Conservation (phyloP, 179 eudicot genomes). For the Heliamphora pulchella region DNA sequence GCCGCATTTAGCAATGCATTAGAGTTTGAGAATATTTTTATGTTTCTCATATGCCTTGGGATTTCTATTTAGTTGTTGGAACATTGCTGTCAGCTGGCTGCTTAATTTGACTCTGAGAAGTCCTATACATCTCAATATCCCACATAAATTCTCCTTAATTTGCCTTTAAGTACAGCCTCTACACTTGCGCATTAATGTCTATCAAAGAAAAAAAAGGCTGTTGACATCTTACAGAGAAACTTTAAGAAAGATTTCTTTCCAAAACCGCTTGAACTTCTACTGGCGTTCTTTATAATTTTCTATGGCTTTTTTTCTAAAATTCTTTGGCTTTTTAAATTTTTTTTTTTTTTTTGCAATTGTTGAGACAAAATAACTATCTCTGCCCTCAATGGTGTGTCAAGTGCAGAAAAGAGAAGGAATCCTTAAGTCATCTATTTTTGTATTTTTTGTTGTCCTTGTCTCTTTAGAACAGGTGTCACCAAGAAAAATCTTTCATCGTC, state of each 20-base stretch:
- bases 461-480: too few species aligned
- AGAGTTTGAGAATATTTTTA: too few species aligned
- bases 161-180: not conserved
- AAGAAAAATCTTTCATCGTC: too few species aligned
- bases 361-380: too few species aligned
- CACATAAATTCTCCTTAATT: not conserved
- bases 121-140: not conserved
- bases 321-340: too few species aligned
- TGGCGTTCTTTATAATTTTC: not conserved
- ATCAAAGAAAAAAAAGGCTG: not conserved
- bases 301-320: not conserved
- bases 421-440: too few species aligned
- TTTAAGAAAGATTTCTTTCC: not conserved
- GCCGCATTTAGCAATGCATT: too few species aligned
- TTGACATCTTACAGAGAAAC: not conserved
- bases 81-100: not conserved
- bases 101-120: not conserved
- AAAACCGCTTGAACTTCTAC: not conserved
- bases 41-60: not conserved
- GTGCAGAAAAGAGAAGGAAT: too few species aligned
- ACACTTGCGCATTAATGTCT: not conserved
- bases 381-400: too few species aligned
- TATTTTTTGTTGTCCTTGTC: too few species aligned
- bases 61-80: conserved; percentile 3
- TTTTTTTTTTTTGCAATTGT: too few species aligned